A percentile compares a stretch with the other conserved stretches of the same genome.
Conservation (phyloP, 2,329 filamentous ascomycete genomes). For the Stagonosporopsis tanaceti region DNA sequence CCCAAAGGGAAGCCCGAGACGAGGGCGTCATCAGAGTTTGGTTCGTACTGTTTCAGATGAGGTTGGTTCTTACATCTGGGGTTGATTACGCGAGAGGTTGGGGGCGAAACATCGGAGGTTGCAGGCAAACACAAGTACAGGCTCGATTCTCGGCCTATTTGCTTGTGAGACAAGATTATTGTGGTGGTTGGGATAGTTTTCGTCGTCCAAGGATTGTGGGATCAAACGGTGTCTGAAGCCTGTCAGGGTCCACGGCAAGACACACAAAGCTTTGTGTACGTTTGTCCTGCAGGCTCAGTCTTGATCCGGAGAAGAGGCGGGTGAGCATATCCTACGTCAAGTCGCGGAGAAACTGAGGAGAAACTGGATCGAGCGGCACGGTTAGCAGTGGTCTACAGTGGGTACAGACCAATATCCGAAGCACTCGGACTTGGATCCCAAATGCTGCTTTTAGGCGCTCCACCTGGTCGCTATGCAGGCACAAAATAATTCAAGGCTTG, state of each 20-base stretch:
- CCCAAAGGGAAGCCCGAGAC: neutral
- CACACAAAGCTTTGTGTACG: slow-evolving; percentile 18
- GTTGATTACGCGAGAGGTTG: slow-evolving; percentile 15
- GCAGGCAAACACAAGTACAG: slow-evolving; percentile 8
- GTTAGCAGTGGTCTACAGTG: slow-evolving; percentile 19
- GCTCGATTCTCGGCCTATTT: slow-evolving; percentile 3
- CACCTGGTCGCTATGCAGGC: slow-evolving; percentile 21
- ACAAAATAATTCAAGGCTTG: slow-evolving; percentile 17
- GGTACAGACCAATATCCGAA: slow-evolving; percentile 25
- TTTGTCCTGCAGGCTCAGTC: slow-evolving; percentile 8
- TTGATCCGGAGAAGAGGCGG: slow-evolving; percentile 18
- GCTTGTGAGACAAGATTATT: slow-evolving; percentile 11
- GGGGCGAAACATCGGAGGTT: slow-evolving; percentile 19
- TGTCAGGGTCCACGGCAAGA: slow-evolving; percentile 18
- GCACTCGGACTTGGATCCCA: slow-evolving; percentile 13
- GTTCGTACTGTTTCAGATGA: slow-evolving; percentile 15
- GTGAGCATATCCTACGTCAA: slow-evolving; percentile 13
- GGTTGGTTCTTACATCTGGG: slow-evolving; percentile 11
- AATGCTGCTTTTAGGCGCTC: slow-evolving; percentile 18
- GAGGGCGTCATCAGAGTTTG: neutral
- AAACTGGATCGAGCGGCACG: slow-evolving; percentile 16
- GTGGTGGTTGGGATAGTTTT: slow-evolving; percentile 8
- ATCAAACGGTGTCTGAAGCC: slow-evolving; percentile 10
- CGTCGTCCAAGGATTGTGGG: slow-evolving; percentile 7
- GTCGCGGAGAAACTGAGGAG: slow-evolving; percentile 21